Conservation (phyloP, 2,329 filamentous ascomycete species). For the Hortaea werneckii region DNA sequence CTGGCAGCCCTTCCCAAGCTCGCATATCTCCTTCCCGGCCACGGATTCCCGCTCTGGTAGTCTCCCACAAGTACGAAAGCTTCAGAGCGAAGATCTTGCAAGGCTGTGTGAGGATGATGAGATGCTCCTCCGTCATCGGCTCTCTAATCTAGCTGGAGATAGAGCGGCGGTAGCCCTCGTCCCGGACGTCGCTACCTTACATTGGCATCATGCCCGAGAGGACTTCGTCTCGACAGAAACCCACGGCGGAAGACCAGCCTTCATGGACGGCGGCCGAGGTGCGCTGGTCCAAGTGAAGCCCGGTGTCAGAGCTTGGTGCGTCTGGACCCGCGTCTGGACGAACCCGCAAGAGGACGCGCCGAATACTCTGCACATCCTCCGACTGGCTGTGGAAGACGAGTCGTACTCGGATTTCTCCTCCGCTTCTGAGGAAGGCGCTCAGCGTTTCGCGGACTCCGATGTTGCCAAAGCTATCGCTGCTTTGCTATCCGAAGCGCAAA, state of each 20-base stretch:
- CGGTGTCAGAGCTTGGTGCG: slow-evolving; percentile 56
- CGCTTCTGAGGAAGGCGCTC: slow-evolving; percentile 12
- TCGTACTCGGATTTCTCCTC: slow-evolving; percentile 11
- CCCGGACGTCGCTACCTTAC: slow-evolving; percentile 57
- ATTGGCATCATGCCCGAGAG: slow-evolving; percentile 74
- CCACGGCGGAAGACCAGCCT: slow-evolving; percentile 38
- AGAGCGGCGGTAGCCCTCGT: slow-evolving; percentile 53
- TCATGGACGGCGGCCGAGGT: slow-evolving; percentile 46
- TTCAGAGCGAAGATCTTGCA: slow-evolving; percentile 53
- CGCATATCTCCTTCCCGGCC: slow-evolving; percentile 57
- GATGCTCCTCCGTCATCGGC: slow-evolving; percentile 44
- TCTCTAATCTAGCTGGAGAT: slow-evolving; percentile 31
- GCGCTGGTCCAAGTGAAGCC: slow-evolving; percentile 49
- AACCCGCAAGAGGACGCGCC: slow-evolving; percentile 46
- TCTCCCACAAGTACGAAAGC: slow-evolving; percentile 5
- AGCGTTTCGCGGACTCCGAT: slow-evolving; percentile 6
- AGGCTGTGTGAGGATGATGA: slow-evolving; percentile 57
- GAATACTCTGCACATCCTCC: slow-evolving; percentile 60
- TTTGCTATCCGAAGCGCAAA: slow-evolving; percentile 56
- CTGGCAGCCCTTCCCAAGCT: slow-evolving; percentile 65
- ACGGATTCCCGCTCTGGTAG: slow-evolving; percentile 14
- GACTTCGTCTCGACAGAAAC: slow-evolving; percentile 62
- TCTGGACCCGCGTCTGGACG: slow-evolving; percentile 59
- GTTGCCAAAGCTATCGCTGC: slow-evolving; percentile 46
- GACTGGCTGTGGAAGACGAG: slow-evolving; percentile 54